Conservation (phyloP, 176 grass and related monocot species). For the Paspalum vaginatum region DNA sequence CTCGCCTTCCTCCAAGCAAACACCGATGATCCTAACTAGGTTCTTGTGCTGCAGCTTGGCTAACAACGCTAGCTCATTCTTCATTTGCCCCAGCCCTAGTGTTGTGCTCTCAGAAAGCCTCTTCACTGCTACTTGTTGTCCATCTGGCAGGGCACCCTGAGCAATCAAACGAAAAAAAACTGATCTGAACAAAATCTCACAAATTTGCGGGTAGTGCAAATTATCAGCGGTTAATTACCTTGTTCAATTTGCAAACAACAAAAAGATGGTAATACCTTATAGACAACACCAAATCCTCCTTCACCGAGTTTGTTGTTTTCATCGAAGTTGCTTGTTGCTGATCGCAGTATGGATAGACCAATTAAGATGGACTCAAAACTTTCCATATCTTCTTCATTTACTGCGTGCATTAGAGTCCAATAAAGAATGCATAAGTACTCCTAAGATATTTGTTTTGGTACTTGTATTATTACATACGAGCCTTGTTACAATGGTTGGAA, state of each 20-base stretch:
- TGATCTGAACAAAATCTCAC: too few species aligned
- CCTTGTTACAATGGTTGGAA: too few species aligned
- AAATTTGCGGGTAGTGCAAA: too few species aligned
- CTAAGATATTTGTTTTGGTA: too few species aligned
- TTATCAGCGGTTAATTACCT: too few species aligned
- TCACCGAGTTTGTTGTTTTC: slow-evolving; percentile 53
- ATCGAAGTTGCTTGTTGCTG: slow-evolving; percentile 42
- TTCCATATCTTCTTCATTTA: slow-evolving; percentile 37
- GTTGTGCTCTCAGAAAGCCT: slow-evolving; percentile 25
- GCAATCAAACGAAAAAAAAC: not conserved
- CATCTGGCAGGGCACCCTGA: slow-evolving; percentile 48
- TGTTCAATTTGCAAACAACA: not conserved
- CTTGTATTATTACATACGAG: not conserved
- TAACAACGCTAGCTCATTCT: slow-evolving; percentile 30
- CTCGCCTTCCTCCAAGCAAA: slow-evolving; percentile 44
- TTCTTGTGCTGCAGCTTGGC: slow-evolving; percentile 44
- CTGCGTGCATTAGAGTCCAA: slow-evolving; percentile 16
- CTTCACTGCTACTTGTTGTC: slow-evolving; percentile 45
- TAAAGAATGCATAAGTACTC: not conserved
- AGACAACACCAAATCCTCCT: slow-evolving; percentile 29
- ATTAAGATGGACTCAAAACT: slow-evolving; percentile 52
- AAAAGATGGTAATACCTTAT: too few species aligned
- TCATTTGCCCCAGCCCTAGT: slow-evolving; percentile 19
- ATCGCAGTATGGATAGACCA: not conserved
- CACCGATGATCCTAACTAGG: slow-evolving; percentile 39